Percentiles rank a stretch among this genome's conserved stretches.
phyloP scores from a whole-genome alignment of 176 grass and related monocot genomes.

The Rhynchospora pubera region DNA sequence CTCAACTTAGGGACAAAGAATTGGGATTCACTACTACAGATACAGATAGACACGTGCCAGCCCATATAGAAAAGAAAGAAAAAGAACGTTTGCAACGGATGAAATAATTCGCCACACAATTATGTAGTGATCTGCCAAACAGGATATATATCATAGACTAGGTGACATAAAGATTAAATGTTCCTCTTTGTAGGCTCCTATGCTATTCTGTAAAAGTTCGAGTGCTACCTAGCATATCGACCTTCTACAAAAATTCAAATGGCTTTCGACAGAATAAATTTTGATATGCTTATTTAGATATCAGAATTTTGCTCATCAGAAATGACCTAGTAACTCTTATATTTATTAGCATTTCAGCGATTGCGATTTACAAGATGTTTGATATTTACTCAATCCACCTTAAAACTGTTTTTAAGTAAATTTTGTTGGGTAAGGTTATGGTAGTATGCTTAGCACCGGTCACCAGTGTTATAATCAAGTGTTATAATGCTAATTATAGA shows the following conservation, averaged over 20 bases:
- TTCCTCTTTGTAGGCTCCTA: background rate
- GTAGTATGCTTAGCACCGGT: no score
- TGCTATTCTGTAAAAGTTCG: background rate
- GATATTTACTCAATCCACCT: no score
- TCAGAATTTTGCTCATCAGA: background rate
- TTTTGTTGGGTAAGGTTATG: no score
- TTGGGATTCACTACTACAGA: background rate
- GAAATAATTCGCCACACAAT: background rate
- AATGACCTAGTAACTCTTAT: background rate
- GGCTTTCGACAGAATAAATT: background rate
- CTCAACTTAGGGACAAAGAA: background rate
- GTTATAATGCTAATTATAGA: no score
- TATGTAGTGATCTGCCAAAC: background rate
- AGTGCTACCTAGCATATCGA: background rate
- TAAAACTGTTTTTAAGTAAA: no score
- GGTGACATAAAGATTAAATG: background rate
- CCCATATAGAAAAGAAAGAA: background rate
- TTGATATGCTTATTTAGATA: background rate
- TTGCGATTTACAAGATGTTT: no score
- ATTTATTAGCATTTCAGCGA: no score
- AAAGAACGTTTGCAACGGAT: background rate
- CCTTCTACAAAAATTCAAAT: background rate
- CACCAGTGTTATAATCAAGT: no score
- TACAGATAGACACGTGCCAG: background rate
- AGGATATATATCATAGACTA: background rate